Evolutionary conservation across 805 yeast species (phyloP), one percentile per base, ranked within the genome.

Genomic region (Wickerhamiella cacticola): DNA sequence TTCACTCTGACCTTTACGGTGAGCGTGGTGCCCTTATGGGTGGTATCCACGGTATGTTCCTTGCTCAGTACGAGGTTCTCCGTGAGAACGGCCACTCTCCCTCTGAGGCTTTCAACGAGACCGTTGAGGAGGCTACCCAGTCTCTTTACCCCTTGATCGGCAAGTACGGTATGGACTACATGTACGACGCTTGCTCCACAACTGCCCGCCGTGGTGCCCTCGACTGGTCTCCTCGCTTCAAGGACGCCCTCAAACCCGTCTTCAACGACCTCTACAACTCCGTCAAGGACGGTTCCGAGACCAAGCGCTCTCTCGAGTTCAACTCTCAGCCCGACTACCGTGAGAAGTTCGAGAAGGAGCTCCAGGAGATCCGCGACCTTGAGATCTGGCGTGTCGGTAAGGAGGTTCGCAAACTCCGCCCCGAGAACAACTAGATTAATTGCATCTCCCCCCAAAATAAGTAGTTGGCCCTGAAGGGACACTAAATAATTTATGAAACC

Each of bases 1-100:
- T 92, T 66, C 86, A 83, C 86, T 88, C 97, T 57, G 98, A 92
- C 71, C 77, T 92, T 67, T 92, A 92, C 77, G 98, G 98, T 75
- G 98, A 92, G 80, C 86, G 98, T 79, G 98, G 98, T 68, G 92
- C 97, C 76, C 78, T 92, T 62, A 92, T 89, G 98, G 98, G 97
- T 70, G 97, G 97, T 80, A 89, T 92, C 77, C 98, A 92, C 78
- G 98, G 98, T 80, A 92, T 92, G 97, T 92, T 92, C 92, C 80
- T 92, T 66, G 98, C 98, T 62, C 98, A 92, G 78, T 92, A 92
- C 79, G 98, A 92, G 75, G 98, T 92, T 55, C 81, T 92, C 70
- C 88, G 98, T 77, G 97, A 89, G 78, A 87, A 94, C 69, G 98
- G 98, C 59, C 98, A 92, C 81, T 78, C 96, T 58, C 98, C 98